phyloP scores from a whole-genome alignment of 805 yeast species.

The Yamadazyma kitorensis region DNA sequence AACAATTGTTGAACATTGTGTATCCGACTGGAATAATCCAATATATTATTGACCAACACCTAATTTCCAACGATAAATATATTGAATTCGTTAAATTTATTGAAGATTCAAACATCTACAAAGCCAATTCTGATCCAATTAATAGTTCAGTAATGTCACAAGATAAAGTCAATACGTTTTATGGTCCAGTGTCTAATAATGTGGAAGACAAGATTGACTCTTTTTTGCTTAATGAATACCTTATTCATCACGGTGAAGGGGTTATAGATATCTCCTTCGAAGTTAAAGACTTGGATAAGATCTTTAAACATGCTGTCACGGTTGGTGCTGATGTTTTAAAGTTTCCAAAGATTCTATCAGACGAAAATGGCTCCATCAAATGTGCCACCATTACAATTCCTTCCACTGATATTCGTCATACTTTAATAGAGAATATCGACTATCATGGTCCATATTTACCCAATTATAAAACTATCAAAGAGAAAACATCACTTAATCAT shows the following conservation, averaged over 20 bases:
- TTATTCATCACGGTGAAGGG: constrained; percentile 66
- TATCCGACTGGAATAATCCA: too few relatives aligned
- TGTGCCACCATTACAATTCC: constrained; percentile 46
- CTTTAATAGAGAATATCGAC: constrained; percentile 52
- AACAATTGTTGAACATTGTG: too few relatives aligned
- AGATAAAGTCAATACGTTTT: too few relatives aligned
- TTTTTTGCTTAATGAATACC: constrained; percentile 4
- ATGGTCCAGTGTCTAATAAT: neutral
- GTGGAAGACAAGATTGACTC: constrained; percentile 8
- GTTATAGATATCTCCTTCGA: constrained; percentile 72
- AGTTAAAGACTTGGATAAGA: constrained; percentile 50
- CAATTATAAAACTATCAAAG: constrained; percentile 26
- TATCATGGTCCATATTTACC: constrained; percentile 52
- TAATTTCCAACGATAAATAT: too few relatives aligned
- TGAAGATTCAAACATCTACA: too few relatives aligned
- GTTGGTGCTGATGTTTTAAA: constrained; percentile 49
- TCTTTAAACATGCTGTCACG: constrained; percentile 44
- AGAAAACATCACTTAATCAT: neutral
- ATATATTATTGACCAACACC: too few relatives aligned
- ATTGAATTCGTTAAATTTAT: too few relatives aligned
- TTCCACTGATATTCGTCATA: constrained; percentile 65
- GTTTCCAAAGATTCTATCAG: constrained; percentile 30
- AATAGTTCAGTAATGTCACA: too few relatives aligned
- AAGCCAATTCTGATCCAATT: too few relatives aligned
- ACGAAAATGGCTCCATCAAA: constrained; percentile 49